These are phyloP conservation scores for Allium fistulosum DNA, from an alignment of 106 monocot genomes.

Conservation along the genomic window DNA sequence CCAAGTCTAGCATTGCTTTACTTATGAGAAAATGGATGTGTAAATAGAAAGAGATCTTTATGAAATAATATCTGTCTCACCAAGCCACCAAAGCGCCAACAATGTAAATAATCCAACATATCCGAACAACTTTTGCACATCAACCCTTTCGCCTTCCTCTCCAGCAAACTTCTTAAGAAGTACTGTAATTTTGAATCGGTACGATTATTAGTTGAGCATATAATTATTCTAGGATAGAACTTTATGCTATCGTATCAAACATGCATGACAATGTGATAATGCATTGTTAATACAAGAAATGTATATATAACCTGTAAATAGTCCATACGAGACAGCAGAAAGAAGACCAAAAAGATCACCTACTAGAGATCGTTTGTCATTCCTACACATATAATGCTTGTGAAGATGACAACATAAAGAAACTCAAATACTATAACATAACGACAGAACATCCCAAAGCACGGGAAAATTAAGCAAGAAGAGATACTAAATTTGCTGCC, in stretches of 20 bases:
- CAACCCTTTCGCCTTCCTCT: conserved; percentile 82
- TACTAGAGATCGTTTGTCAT: conserved; percentile 56
- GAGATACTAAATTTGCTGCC: too few species aligned
- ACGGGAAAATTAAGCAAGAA: too few species aligned
- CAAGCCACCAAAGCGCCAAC: conserved; percentile 94
- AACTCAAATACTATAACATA: too few species aligned
- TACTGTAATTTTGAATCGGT: conserved; percentile 39
- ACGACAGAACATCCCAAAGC: too few species aligned
- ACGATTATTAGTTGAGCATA: neutral
- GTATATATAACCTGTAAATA: conserved; percentile 71
- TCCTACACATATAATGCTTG: conserved; percentile 25
- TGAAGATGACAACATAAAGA: neutral
- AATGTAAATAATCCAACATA: conserved; percentile 91
- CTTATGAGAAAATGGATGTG: too few species aligned
- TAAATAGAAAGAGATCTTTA: too few species aligned
- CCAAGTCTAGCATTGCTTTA: too few species aligned
- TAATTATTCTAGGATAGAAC: too few species aligned
- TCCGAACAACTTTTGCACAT: conserved; percentile 98
- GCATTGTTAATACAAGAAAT: neutral
- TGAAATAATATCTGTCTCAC: conserved; percentile 22
- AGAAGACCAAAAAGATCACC: conserved; percentile 98
- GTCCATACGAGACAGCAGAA: conserved; percentile 84
- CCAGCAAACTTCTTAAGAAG: conserved; percentile 95
- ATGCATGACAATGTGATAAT: neutral
- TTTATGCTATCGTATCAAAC: too few species aligned